These are phyloP conservation scores for Cornus controversa DNA, from an alignment of 148 eudicot genomes.

Conservation along the genomic window DNA sequence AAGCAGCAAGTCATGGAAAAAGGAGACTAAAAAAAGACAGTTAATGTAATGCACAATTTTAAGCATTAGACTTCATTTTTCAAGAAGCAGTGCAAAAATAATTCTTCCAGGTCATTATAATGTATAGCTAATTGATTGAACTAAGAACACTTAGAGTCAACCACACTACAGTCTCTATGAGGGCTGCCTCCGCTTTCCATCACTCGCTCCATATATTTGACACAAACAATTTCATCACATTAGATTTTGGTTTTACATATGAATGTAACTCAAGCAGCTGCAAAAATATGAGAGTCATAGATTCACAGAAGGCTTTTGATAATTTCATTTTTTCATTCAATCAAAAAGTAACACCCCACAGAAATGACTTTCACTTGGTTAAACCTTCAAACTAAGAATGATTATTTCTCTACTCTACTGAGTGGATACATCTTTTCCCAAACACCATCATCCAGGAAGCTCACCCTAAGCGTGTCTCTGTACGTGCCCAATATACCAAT, in stretches of 20 bases:
- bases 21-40: background rate
- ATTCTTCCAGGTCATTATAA: background rate
- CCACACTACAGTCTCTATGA: background rate
- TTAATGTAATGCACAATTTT: background rate
- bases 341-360: background rate
- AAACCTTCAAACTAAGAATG: background rate
- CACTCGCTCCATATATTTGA: background rate
- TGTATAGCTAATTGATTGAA: background rate
- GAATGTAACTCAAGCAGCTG: background rate
- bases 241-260: background rate
- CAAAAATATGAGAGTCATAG: background rate
- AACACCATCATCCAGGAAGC: background rate
- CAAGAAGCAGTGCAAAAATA: background rate
- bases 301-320: background rate
- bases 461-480: background rate
- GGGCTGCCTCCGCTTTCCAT: background rate
- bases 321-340: background rate
- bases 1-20: constrained; percentile 7
- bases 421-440: background rate
- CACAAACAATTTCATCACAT: background rate
- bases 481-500: background rate
- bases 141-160: background rate
- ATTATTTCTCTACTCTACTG: background rate
- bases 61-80: background rate
- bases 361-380: too few relatives aligned